Base-by-base conservation (phyloP, 2,329 filamentous ascomycete species). In the Biscogniauxia marginata region DNA sequence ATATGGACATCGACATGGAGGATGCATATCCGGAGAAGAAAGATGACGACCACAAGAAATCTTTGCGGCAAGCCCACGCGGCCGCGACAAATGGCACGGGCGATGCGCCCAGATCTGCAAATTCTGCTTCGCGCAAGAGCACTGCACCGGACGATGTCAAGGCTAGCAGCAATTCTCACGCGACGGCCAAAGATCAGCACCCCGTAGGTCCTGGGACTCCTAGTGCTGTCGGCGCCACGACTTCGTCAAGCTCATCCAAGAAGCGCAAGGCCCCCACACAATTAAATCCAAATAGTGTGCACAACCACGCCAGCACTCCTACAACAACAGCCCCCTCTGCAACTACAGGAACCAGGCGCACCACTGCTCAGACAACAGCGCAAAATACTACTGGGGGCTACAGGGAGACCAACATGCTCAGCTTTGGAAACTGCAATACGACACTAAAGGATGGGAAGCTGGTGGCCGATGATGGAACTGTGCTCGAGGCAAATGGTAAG, bases 391-490 rank as follows among this genome's bases (percentile, higher is more conserved):
- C 57, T 43, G 46, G 52, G n/a, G 67, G 74, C 60, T 77, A 77
- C 63, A 79, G 84, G 61, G 86, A 91, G 68, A 88, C 90, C 52
- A 97, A 96, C 73, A 88, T 98, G 86, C 84, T 97, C 77, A 91
- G 84, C 46, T 98, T 98, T 74, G 87, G 91, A 60, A 85, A 85
- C 59, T 85, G 83, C 68, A 84, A 85, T 56, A 84, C 83, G 50
- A 82, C 81, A 56, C 81, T 93, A 56, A 87, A 89, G 67, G 82
- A 93, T 66, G 90, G 90, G 54, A 87, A 88, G 70, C 81, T 99
- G 71, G 83, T 89, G 65, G 91, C 95, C 58, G 95, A 99, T 72
- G 92, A 98, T 76, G 95, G 95, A 63, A 95, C 91, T 46, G 82
- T 87, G 54, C 79, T 97, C 67, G 83, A 84, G 64, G 80, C 91